Evolutionary conservation across 2,329 filamentous ascomycete species (phyloP), one percentile per base, ranked within the genome.

Genomic region (Plectosphaerella cucumerina): DNA sequence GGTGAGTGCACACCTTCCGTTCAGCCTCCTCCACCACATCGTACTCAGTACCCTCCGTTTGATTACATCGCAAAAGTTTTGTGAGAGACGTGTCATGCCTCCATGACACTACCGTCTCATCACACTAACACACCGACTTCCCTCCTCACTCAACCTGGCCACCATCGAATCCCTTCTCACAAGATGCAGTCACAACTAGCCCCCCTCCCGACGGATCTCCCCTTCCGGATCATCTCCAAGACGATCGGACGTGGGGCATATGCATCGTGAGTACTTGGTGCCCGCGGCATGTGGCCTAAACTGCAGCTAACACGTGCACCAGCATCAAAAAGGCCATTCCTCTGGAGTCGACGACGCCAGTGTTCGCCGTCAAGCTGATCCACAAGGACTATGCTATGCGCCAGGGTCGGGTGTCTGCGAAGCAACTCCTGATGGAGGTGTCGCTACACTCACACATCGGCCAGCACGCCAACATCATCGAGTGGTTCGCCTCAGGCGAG

Each of bases 311-410:
- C 21, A 47, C 22, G 52, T 50, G 45, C n/a, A n/a, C 46, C 68
- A 93, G 91, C 53, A 94, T 97, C 64, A 96, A 96, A 66, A 97
- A 97, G 73, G 94, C 93, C 26, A 83, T 87, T 44, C 93, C 93
- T 8, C 74, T 86, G 21, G 79, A 87, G 57, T 70, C 78, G 1
- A 72, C 81, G 22, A 80, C 74, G 22, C 93, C 93, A 26, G 76
- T 99, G 52, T 97, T 99, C 67, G 94, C 95, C 14, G 90, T 99
- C 70, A 99, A 99, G 70, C 90, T 99, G 71, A 97, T 99, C 66
- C 93, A 99, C 75, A 99, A 99, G 73, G 87, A 89, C 58, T 96
- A 97, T 70, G 95, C 94, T 52, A 82, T 90, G 60, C 88, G 87
- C 60, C 85, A 93, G 78, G 94, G 94, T 65, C 88, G 90, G 54